Evolutionary conservation across 495 filamentous ascomycete species (phyloP).

Genomic region (Chaetomium cochliodes): DNA sequence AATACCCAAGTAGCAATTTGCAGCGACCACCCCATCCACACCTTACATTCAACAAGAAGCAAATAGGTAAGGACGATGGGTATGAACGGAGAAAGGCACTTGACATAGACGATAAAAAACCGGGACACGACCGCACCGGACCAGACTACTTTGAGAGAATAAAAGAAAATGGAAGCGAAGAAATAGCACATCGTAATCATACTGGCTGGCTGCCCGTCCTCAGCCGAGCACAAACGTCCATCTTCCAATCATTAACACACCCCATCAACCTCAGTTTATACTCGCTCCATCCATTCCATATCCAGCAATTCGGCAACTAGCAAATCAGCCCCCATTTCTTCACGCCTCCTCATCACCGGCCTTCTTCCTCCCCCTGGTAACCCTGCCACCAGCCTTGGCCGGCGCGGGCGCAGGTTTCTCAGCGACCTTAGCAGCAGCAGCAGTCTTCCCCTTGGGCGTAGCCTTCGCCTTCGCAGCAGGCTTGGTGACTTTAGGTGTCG

Average conservation of each 20-base stretch:
- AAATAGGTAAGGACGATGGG: neutral
- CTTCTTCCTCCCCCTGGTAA: slow-evolving; percentile 18
- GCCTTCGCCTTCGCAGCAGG: slow-evolving; percentile 10
- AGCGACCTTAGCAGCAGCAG: slow-evolving; percentile 10
- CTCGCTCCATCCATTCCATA: neutral
- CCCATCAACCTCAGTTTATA: neutral
- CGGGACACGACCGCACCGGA: neutral
- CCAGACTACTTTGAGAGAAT: neutral
- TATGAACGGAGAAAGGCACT: neutral
- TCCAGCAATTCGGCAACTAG: neutral
- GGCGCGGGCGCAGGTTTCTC: slow-evolving; percentile 10
- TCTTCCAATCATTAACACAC: neutral
- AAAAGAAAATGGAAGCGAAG: neutral
- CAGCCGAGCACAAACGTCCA: neutral
- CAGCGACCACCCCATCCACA: neutral
- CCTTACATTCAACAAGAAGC: neutral
- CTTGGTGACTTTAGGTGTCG: neutral
- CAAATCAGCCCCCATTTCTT: neutral
- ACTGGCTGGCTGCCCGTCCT: neutral
- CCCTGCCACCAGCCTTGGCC: slow-evolving; percentile 11
- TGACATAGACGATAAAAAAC: neutral
- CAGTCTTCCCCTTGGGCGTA: slow-evolving; percentile 15
- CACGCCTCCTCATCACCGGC: neutral
- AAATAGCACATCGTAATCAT: neutral
- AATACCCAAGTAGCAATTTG: neutral